phyloP scores from a whole-genome alignment of 768 basidiomycete genomes.

The Kwoniella botswanensis region DNA sequence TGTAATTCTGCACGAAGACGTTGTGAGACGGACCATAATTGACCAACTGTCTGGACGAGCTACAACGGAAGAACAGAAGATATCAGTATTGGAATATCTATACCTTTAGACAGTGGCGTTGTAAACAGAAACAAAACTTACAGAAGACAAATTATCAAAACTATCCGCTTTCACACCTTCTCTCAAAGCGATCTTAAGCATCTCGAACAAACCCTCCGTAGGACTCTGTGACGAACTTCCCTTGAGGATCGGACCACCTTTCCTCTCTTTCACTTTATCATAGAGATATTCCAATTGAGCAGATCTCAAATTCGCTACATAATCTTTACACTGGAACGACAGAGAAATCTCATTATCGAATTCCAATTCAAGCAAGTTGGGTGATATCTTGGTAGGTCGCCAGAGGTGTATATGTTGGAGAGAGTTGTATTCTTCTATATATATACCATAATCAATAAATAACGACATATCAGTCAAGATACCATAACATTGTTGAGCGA shows the following conservation, averaged over 20 bases:
- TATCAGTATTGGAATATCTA: too few relatives aligned
- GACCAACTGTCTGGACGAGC: slow-evolving; percentile 37
- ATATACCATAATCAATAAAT: background rate
- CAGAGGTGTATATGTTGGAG: slow-evolving; percentile 54
- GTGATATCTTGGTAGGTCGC: slow-evolving; percentile 27
- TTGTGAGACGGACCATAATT: slow-evolving; percentile 37
- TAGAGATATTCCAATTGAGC: slow-evolving; percentile 38
- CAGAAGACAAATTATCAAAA: slow-evolving; percentile 14
- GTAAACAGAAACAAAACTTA: too few relatives aligned
- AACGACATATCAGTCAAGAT: background rate
- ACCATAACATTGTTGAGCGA: background rate
- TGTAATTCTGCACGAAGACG: slow-evolving; percentile 40
- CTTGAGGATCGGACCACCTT: slow-evolving; percentile 17
- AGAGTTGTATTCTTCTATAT: slow-evolving; percentile 52
- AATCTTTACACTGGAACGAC: slow-evolving; percentile 32
- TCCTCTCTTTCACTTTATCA: slow-evolving; percentile 4
- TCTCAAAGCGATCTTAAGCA: slow-evolving; percentile 35
- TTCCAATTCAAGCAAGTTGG: slow-evolving; percentile 30
- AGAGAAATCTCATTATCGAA: slow-evolving; percentile 46
- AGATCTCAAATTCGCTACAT: slow-evolving; percentile 23
- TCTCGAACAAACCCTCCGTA: slow-evolving; percentile 38
- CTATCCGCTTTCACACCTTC: slow-evolving; percentile 16
- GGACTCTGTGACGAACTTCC: slow-evolving; percentile 17
- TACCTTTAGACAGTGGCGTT: too few relatives aligned
- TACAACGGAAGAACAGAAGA: slow-evolving; percentile 1